Percentiles rank a stretch among this genome's conserved stretches.
Conservation (phyloP, 768 basidiomycete species). For the Exsudoporus frostii region DNA sequence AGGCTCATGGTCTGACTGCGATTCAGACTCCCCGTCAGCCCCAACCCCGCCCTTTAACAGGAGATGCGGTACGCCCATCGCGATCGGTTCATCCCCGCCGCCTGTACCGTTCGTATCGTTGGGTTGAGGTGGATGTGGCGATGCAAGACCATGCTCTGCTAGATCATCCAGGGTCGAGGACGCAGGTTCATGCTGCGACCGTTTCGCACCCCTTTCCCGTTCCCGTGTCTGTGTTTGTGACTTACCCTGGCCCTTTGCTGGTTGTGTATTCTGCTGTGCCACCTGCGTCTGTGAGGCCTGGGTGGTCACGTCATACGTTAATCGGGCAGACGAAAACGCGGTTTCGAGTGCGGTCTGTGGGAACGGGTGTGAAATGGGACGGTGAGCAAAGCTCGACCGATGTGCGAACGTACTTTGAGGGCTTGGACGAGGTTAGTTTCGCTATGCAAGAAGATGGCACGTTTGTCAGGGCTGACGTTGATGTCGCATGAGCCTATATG, state of each 20-base stretch:
- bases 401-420: slow-evolving; percentile 56
- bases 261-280: slow-evolving; percentile 1
- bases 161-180: neutral
- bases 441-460: slow-evolving; percentile 89
- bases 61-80: slow-evolving; percentile 11
- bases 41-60: neutral
- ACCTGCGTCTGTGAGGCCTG: slow-evolving; percentile 21
- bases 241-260: neutral
- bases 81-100: neutral
- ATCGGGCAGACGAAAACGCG: slow-evolving; percentile 64
- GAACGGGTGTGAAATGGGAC: neutral
- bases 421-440: slow-evolving; percentile 76
- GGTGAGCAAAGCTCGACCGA: too few species aligned
- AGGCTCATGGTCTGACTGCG: slow-evolving; percentile 6
- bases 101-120: neutral
- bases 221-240: neutral
- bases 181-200: neutral
- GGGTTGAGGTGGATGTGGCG: neutral
- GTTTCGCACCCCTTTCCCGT: slow-evolving; percentile 1
- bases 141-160: neutral
- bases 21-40: neutral
- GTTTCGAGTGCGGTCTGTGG: slow-evolving; percentile 62
- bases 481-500: slow-evolving; percentile 75
- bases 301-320: slow-evolving; percentile 59
- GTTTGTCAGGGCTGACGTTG: slow-evolving; percentile 95